A percentile compares a stretch with the other conserved stretches of the same genome.
phyloP scores from a whole-genome alignment of 768 basidiomycete genomes.

The Amylocystis lapponica region DNA sequence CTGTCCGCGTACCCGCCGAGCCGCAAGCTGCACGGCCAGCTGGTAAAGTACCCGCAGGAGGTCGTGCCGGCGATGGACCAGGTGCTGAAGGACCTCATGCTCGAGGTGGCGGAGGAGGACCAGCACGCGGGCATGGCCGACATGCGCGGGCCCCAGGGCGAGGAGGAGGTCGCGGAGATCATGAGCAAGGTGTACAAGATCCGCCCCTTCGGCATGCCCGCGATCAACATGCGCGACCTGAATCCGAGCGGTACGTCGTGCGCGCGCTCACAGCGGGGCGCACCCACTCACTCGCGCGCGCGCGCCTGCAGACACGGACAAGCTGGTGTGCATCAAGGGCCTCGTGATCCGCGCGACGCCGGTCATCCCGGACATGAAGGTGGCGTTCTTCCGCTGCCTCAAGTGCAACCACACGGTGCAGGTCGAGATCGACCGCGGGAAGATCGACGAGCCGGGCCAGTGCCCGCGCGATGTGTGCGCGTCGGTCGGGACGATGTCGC shows the following conservation, averaged over 20 bases:
- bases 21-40: slow-evolving; percentile 77
- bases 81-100: slow-evolving; percentile 87
- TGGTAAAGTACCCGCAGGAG: slow-evolving; percentile 94
- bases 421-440: slow-evolving; percentile 96
- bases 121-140: slow-evolving; percentile 62
- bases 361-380: slow-evolving; percentile 98
- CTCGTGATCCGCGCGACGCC: slow-evolving; percentile 96
- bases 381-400: slow-evolving; percentile 95
- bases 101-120: slow-evolving; percentile 81
- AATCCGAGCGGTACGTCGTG: slow-evolving; percentile 75
- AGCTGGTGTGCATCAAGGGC: slow-evolving; percentile 92
- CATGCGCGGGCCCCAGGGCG: slow-evolving; percentile 71
- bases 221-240: slow-evolving; percentile 91
- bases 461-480: slow-evolving; percentile 94
- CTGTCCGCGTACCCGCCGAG: slow-evolving; percentile 80
- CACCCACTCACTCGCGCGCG: no score
- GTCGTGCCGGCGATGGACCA: slow-evolving; percentile 97
- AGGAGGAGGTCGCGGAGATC: slow-evolving; percentile 86
- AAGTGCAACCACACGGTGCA: slow-evolving; percentile 96
- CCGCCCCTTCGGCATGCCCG: slow-evolving; percentile 77
- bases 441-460: slow-evolving; percentile 86
- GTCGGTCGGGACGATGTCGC: slow-evolving; percentile 82
- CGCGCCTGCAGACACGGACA: slow-evolving; percentile 79
- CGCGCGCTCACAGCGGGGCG: background rate
- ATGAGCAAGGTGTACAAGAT: slow-evolving; percentile 88